Percentiles rank a stretch among this genome's conserved stretches.
phyloP scores from a whole-genome alignment of 192 early-diverging fungal species.

The Gonapodya prolifera region DNA sequence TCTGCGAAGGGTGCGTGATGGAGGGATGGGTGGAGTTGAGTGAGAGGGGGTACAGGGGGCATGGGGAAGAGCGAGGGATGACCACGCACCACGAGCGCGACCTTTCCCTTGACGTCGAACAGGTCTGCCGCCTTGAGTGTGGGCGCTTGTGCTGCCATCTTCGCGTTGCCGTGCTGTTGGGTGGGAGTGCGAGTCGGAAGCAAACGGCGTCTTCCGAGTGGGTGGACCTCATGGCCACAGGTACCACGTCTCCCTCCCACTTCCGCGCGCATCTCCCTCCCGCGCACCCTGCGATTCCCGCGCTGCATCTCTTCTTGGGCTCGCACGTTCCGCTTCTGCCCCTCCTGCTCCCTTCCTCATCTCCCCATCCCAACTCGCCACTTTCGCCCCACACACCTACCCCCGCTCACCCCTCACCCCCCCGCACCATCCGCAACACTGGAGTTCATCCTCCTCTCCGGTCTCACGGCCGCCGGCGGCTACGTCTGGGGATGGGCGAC shows the following conservation, averaged over 20 bases:
- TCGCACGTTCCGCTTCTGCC: too few species aligned
- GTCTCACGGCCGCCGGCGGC: background rate
- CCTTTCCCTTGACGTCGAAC: constrained; percentile 15
- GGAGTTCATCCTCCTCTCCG: background rate
- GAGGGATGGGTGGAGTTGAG: background rate
- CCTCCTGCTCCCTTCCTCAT: too few species aligned
- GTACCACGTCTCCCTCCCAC: too few species aligned
- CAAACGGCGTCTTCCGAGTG: background rate
- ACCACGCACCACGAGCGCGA: constrained; percentile 17
- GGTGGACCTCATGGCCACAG: too few species aligned
- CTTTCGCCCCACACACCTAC: too few species aligned
- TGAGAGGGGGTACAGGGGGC: background rate
- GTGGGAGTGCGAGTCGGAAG: background rate
- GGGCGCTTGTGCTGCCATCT: background rate
- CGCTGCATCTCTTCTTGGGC: too few species aligned
- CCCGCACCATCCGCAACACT: too few species aligned
- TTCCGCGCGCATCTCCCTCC: too few species aligned
- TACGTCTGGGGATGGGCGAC: background rate
- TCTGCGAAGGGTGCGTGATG: background rate
- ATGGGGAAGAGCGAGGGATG: background rate
- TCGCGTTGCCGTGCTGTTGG: background rate
- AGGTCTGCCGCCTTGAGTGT: constrained; percentile 8
- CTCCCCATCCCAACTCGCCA: too few species aligned
- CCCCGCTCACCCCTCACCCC: too few species aligned
- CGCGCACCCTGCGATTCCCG: too few species aligned